These are phyloP conservation scores for Curvularia sp. DNA, from an alignment of 2,329 filamentous ascomycete species.

Conservation along the genomic window DNA sequence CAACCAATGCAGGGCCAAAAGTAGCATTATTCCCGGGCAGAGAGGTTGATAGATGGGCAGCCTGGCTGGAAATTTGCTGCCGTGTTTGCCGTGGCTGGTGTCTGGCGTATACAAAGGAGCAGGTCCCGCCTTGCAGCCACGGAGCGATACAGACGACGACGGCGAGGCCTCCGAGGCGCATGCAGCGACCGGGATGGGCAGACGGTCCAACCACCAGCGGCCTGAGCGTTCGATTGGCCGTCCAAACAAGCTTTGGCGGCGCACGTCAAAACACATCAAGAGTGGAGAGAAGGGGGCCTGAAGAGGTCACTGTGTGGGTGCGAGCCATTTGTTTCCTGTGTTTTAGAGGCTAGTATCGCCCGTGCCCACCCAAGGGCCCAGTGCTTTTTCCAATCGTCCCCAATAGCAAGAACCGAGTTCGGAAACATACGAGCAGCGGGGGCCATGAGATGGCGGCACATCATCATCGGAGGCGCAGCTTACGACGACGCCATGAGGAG, in stretches of 20 bases:
- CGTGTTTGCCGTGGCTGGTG: not conserved
- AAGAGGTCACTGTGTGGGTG: not conserved
- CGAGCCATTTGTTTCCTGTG: not conserved
- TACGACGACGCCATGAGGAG: not conserved
- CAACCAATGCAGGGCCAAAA: not conserved
- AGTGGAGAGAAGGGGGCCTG: not conserved
- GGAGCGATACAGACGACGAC: not conserved
- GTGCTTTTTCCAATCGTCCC: not conserved
- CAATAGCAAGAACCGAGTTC: not conserved
- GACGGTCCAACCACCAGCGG: not conserved
- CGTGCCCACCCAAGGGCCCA: not conserved
- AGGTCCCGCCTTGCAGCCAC: not conserved
- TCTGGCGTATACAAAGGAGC: not conserved
- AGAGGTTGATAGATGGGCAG: not conserved
- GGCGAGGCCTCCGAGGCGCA: not conserved
- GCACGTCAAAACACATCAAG: constrained; percentile 9
- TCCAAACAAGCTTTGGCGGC: constrained; percentile 12
- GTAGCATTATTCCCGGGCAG: not conserved
- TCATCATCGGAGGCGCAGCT: not conserved
- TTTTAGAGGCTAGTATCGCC: not conserved
- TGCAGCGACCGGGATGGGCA: not conserved
- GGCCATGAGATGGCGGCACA: not conserved
- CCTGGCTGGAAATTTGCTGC: not conserved
- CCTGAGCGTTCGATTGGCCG: not conserved
- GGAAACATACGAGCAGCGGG: not conserved